Evolutionary conservation across 169 alveolate genomes (phyloP).

Genomic region (Plasmodium reichenowi): DNA sequence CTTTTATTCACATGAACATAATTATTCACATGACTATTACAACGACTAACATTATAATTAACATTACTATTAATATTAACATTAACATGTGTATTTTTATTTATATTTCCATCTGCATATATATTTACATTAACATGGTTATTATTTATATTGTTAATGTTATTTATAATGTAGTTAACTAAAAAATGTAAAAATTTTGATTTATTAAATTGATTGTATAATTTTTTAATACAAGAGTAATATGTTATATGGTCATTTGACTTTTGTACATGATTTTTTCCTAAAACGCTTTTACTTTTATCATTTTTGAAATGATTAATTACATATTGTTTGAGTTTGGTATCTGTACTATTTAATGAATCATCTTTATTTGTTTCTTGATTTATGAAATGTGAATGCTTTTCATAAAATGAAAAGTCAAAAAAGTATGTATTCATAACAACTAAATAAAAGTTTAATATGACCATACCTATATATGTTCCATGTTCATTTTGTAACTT

Average conservation of each 20-base stretch:
- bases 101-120: too few relatives aligned
- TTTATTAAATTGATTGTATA: slow-evolving; percentile 33
- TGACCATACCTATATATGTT: slow-evolving; percentile 17
- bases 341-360: neutral
- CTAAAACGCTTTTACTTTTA: neutral
- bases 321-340: neutral
- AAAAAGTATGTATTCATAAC: slow-evolving; percentile 46
- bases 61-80: too few relatives aligned
- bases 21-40: too few relatives aligned
- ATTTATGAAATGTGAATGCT: slow-evolving; percentile 6
- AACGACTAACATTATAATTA: too few relatives aligned
- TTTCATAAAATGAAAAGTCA: slow-evolving; percentile 67
- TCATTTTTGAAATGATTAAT: slow-evolving; percentile 2
- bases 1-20: slow-evolving; percentile 18
- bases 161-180: slow-evolving; percentile 41
- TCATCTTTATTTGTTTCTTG: neutral
- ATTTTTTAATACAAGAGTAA: slow-evolving; percentile 44
- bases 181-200: slow-evolving; percentile 39
- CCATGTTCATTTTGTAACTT: slow-evolving; percentile 21
- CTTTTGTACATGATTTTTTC: neutral
- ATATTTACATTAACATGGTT: neutral
- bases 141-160: slow-evolving; percentile 13
- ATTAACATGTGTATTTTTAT: too few relatives aligned
- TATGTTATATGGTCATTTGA: slow-evolving; percentile 17
- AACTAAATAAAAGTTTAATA: slow-evolving; percentile 52